Conservation (phyloP, 805 yeast genomes). For the Candida corydali region DNA sequence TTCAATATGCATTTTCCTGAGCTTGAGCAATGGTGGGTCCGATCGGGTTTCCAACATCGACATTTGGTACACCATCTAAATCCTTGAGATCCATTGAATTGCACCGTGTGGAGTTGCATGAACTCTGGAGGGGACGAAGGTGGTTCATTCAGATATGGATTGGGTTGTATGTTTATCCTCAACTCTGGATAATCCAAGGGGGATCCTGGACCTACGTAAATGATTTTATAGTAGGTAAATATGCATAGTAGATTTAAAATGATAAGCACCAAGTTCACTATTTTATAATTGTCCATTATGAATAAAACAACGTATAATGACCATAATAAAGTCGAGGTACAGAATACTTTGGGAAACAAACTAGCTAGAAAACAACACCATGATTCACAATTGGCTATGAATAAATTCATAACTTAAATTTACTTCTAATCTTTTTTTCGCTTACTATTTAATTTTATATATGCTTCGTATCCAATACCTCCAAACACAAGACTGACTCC, state of each 20-base stretch:
- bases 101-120: constrained; percentile 33
- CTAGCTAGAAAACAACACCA: constrained; percentile 12
- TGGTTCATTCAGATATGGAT: constrained; percentile 12
- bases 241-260: constrained; percentile 34
- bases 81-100: constrained; percentile 47
- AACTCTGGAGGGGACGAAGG: constrained; percentile 27
- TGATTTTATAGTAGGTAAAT: constrained; percentile 50
- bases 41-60: constrained; percentile 55
- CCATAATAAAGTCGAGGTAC: constrained; percentile 44
- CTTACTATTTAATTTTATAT: constrained; percentile 18
- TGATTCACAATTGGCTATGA: background rate
- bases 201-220: constrained; percentile 59
- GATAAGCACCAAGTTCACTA: constrained; percentile 20
- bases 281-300: constrained; percentile 12
- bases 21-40: constrained; percentile 54
- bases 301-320: constrained; percentile 35
- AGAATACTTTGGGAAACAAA: constrained; percentile 48
- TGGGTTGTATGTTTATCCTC: constrained; percentile 16
- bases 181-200: constrained; percentile 55
- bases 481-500: constrained; percentile 80
- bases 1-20: constrained; percentile 44
- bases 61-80: constrained; percentile 57
- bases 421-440: constrained; percentile 10
- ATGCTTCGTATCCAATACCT: constrained; percentile 81
- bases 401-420: background rate